Base-by-base conservation (phyloP, 2,329 filamentous ascomycete genomes). In the Colletotrichum sp. region DNA sequence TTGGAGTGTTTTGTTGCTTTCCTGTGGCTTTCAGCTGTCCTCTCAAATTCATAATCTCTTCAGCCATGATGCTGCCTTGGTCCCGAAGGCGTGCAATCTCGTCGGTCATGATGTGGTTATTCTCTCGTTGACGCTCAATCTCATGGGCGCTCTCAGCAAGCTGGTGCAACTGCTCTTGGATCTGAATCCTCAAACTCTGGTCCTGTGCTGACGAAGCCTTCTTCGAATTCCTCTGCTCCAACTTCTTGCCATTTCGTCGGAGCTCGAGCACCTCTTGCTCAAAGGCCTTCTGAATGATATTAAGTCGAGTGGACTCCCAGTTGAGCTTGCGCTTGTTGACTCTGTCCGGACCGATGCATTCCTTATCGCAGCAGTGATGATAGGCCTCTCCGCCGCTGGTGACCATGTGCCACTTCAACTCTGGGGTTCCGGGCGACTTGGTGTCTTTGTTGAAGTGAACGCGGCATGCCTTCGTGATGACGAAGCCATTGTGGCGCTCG, bases 311-410 rank as follows among this genome's bases (percentile, higher is more conserved):
- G 0, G 67, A 36, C 16, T 75, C 75, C 71, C 71, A 75, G 11
- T 44, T 63, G 36, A 49, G 34, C 15, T 36, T 27, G 8, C 34
- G 30, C 6, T 9, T 52, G 25, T 8, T 13, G n/a, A 29, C 4
- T 25, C 52, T 65, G 32, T 69, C 69, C 1, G 68, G 68, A 8
- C 57, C 44, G 27, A 5, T 66, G 29, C 67, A 69, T 19, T 77
- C 71, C 12, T 36, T 39, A n/a, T 68, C 52, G 71, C 75, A 75
- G 59, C 75, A 77, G n/a, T 71, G 66, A 2, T 25, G 22, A 49
- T 44, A 71, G 12, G 16, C 19, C 25, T 49, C 19, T 2, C 75
- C 75, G 5, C 71, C 75, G 16, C 69, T 63, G 3, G 63, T 62
- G 11, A 77, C 68, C 2, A 9, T 25, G 19, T 44, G 13, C 75